phyloP scores from a whole-genome alignment of 768 basidiomycete species.

The Mycena belliarum region DNA sequence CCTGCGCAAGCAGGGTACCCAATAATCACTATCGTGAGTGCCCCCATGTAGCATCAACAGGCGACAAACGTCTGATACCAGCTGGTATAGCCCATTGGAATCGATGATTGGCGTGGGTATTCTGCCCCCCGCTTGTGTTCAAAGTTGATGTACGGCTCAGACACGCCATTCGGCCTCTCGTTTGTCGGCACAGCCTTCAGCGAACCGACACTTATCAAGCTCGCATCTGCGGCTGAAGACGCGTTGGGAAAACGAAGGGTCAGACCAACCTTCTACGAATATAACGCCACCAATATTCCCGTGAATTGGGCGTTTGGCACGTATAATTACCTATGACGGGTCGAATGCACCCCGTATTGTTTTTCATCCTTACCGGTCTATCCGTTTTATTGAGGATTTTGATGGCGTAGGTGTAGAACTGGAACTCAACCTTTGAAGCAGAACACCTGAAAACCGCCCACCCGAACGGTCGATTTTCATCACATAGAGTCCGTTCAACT shows the following conservation, averaged over 20 bases:
- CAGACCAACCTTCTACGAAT: conserved; percentile 21
- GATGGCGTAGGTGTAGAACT: too few species aligned
- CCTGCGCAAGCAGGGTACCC: conserved; percentile 49
- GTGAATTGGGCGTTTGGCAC: conserved; percentile 22
- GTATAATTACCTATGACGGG: conserved; percentile 1
- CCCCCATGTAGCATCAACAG: not conserved
- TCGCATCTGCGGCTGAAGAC: conserved; percentile 49
- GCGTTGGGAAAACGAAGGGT: conserved; percentile 23
- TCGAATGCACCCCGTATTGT: not conserved
- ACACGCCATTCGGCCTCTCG: conserved; percentile 45
- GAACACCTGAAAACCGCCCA: too few species aligned
- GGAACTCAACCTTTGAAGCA: too few species aligned
- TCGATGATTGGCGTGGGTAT: conserved; percentile 38
- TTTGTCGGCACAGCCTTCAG: conserved; percentile 48
- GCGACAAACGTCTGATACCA: not conserved
- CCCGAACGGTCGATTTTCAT: too few species aligned
- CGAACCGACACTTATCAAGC: conserved; percentile 42
- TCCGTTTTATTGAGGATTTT: too few species aligned
- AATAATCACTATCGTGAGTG: conserved; percentile 40
- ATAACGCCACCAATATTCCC: conserved; percentile 22
- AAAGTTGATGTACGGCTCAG: conserved; percentile 28
- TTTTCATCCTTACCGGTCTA: too few species aligned
- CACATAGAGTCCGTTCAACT: too few species aligned
- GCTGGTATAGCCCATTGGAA: conserved; percentile 23
- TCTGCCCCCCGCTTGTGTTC: conserved; percentile 20